These are phyloP conservation scores for Alternaria ventricosa DNA, from an alignment of 2,329 filamentous ascomycete genomes.

Conservation along the genomic window DNA sequence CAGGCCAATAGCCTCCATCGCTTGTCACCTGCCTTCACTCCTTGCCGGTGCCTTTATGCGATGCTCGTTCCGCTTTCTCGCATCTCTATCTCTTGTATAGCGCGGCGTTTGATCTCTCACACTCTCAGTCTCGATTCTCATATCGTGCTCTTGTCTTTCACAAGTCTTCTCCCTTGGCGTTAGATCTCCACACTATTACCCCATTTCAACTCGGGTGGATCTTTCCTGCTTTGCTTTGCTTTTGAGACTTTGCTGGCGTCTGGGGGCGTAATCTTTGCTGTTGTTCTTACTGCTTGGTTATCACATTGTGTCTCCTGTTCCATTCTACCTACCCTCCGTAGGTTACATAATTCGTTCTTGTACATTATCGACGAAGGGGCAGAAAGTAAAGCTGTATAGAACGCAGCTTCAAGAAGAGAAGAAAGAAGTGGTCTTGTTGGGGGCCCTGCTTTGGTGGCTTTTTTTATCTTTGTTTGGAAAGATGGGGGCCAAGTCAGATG, in stretches of 20 bases:
- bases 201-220: conserved; percentile 8
- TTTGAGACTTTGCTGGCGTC: not conserved
- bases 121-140: conserved; percentile 16
- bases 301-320: not conserved
- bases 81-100: conserved; percentile 30
- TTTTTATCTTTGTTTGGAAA: not conserved
- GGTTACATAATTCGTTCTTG: conserved; percentile 37
- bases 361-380: conserved; percentile 29
- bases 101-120: conserved; percentile 32
- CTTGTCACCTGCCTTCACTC: not conserved
- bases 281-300: not conserved
- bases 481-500: not conserved
- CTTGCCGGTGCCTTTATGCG: not conserved
- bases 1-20: conserved; percentile 22
- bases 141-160: conserved; percentile 3
- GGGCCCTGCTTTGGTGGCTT: not conserved
- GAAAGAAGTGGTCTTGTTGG: not conserved
- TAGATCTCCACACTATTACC: conserved; percentile 13
- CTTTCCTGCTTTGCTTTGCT: conserved; percentile 3
- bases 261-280: conserved; percentile 1
- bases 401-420: not conserved
- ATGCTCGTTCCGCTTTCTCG: conserved; percentile 6
- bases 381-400: not conserved
- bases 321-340: not conserved
- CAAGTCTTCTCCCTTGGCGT: conserved; percentile 4